These are phyloP conservation scores for Aspergillus sp. DNA, from an alignment of 2,329 filamentous ascomycete species.

Conservation along the genomic window DNA sequence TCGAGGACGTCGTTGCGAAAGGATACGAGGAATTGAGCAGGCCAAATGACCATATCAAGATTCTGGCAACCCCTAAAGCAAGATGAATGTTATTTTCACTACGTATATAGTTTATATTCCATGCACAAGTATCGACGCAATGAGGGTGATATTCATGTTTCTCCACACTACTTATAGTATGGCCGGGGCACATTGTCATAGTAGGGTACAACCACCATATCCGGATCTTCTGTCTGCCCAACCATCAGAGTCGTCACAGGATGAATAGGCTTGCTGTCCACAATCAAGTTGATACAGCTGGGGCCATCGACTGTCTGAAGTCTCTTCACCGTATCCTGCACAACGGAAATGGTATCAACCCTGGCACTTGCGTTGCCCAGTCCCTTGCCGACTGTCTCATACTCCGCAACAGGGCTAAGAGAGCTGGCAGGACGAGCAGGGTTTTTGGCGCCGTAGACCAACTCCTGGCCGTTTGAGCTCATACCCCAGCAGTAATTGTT, in stretches of 20 bases:
- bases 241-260: conserved; percentile 39
- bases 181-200: conserved; percentile 46
- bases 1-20: conserved; percentile 12
- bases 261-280: conserved; percentile 34
- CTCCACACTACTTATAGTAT: conserved; percentile 11
- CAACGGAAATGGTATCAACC: conserved; percentile 25
- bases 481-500: conserved; percentile 49
- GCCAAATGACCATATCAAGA: conserved; percentile 15
- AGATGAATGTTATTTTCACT: neutral
- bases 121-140: neutral
- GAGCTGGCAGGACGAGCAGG: conserved; percentile 28
- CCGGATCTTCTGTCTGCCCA: conserved; percentile 39
- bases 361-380: conserved; percentile 32
- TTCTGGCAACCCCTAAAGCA: conserved; percentile 10
- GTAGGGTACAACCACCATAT: conserved; percentile 49
- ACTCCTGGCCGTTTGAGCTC: conserved; percentile 43
- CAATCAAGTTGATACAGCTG: conserved; percentile 41
- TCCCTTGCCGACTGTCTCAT: conserved; percentile 42
- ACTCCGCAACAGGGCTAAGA: conserved; percentile 32
- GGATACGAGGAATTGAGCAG: conserved; percentile 9
- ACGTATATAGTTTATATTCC: neutral
- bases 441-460: conserved; percentile 38
- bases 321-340: conserved; percentile 30
- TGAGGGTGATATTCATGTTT: neutral
- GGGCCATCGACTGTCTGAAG: conserved; percentile 28